Percentiles rank a stretch among this genome's conserved stretches.
Evolutionary conservation across 2,329 filamentous ascomycete genomes (phyloP).

Genomic region (Calonectria multiphialidica): DNA sequence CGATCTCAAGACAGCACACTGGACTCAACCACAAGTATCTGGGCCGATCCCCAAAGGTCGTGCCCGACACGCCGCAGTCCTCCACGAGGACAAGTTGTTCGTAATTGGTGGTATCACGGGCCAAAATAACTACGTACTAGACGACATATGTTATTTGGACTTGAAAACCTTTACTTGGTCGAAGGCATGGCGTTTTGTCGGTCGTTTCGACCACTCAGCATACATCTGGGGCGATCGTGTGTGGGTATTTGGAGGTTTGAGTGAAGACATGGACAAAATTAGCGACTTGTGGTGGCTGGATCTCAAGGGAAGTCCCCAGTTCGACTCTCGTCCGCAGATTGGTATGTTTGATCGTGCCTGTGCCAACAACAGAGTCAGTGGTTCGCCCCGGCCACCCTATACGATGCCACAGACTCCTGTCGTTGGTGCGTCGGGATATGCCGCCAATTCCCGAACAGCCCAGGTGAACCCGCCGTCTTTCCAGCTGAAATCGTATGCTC

Average conservation of each 20-base stretch:
- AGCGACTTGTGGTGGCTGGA: conserved; percentile 98
- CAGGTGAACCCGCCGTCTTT: conserved; percentile 76
- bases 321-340: conserved; percentile 76
- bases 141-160: conserved; percentile 97
- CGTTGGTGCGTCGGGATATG: conserved; percentile 73
- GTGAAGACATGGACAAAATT: conserved; percentile 96
- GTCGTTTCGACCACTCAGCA: conserved; percentile 93
- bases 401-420: conserved; percentile 61
- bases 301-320: conserved; percentile 88
- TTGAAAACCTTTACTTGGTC: conserved; percentile 99
- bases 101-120: conserved; percentile 96
- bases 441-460: conserved; percentile 75
- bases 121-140: conserved; percentile 90
- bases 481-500: conserved; percentile 79
- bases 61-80: conserved; percentile 91
- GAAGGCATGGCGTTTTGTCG: conserved; percentile 93
- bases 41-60: conserved; percentile 90
- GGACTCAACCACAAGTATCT: conserved; percentile 90
- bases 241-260: conserved; percentile 96
- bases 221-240: conserved; percentile 93
- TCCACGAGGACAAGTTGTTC: conserved; percentile 97
- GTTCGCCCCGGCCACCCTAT: conserved; percentile 66
- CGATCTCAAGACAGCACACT: conserved; percentile 92
- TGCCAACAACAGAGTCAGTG: conserved; percentile 54
- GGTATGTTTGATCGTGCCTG: conserved; percentile 63